Conservation (phyloP, 495 filamentous ascomycete species). For the Penicillium canescens region DNA sequence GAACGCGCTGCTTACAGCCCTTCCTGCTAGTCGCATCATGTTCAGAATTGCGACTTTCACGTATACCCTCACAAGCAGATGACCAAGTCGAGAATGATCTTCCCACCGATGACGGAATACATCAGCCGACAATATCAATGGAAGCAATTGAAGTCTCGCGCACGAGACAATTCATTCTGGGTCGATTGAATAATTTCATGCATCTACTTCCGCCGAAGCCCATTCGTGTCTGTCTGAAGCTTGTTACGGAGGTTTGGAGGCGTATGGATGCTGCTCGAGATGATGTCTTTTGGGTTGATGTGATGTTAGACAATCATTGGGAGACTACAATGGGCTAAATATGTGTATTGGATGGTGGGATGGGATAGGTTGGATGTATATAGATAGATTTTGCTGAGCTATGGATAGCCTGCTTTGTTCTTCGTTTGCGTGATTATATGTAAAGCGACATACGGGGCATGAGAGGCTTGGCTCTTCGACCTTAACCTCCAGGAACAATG, state of each 20-base stretch:
- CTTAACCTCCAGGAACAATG: too few relatives aligned
- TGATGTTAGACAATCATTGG: conserved; percentile 59
- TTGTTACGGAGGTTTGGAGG: conserved; percentile 54
- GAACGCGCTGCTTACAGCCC: conserved; percentile 56
- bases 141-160: conserved; percentile 49
- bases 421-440: too few relatives aligned
- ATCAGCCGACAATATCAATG: conserved; percentile 37
- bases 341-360: background rate
- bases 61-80: background rate
- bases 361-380: background rate
- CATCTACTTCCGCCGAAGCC: conserved; percentile 55
- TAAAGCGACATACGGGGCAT: too few relatives aligned
- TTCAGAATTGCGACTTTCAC: conserved; percentile 49
- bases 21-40: conserved; percentile 53
- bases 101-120: conserved; percentile 10
- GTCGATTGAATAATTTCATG: conserved; percentile 46
- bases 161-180: conserved; percentile 46
- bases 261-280: conserved; percentile 45
- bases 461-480: too few relatives aligned
- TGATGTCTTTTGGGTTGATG: conserved; percentile 54
- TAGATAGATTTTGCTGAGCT: too few relatives aligned
- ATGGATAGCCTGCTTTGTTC: too few relatives aligned
- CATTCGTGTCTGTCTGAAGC: conserved; percentile 44
- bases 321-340: conserved; percentile 57
- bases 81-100: background rate